Evolutionary conservation across 2,329 filamentous ascomycete genomes (phyloP).

Genomic region (Nemania sp.): DNA sequence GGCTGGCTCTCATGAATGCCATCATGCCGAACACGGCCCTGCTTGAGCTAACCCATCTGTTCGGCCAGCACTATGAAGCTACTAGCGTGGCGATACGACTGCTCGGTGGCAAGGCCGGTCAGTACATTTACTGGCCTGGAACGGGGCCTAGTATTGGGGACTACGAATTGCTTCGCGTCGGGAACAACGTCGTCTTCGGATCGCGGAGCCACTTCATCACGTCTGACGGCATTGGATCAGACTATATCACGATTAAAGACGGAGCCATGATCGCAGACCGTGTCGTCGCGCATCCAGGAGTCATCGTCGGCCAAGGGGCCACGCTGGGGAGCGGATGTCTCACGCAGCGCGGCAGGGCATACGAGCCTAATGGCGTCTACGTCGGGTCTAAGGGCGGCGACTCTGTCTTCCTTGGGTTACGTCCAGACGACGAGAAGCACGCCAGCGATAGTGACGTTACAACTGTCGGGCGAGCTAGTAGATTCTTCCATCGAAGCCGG

Average conservation of each 20-base stretch:
- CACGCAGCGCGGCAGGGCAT: constrained; percentile 49
- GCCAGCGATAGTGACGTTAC: not conserved
- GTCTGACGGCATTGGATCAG: constrained; percentile 54
- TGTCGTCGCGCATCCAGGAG: constrained; percentile 55
- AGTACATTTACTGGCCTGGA: constrained; percentile 60
- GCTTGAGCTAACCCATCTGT: constrained; percentile 52
- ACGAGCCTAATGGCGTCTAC: constrained; percentile 33
- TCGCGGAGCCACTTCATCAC: constrained; percentile 58
- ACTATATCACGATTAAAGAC: constrained; percentile 50
- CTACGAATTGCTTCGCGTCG: constrained; percentile 58
- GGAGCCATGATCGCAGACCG: constrained; percentile 61
- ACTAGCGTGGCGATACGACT: constrained; percentile 55
- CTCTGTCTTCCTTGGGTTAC: constrained; percentile 16
- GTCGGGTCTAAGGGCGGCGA: constrained; percentile 20
- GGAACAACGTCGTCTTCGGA: constrained; percentile 63
- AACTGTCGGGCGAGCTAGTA: not conserved
- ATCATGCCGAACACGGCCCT: constrained; percentile 50
- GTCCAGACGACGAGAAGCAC: not conserved
- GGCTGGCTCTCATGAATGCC: constrained; percentile 48
- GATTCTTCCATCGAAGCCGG: not conserved
- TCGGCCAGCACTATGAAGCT: constrained; percentile 58
- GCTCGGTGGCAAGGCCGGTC: constrained; percentile 56
- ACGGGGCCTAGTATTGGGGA: constrained; percentile 57
- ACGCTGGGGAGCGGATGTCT: constrained; percentile 59
- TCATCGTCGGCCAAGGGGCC: constrained; percentile 50